Evolutionary conservation across 768 basidiomycete genomes (phyloP).

Genomic region (button mushroom (Agaricus bisporus)): DNA sequence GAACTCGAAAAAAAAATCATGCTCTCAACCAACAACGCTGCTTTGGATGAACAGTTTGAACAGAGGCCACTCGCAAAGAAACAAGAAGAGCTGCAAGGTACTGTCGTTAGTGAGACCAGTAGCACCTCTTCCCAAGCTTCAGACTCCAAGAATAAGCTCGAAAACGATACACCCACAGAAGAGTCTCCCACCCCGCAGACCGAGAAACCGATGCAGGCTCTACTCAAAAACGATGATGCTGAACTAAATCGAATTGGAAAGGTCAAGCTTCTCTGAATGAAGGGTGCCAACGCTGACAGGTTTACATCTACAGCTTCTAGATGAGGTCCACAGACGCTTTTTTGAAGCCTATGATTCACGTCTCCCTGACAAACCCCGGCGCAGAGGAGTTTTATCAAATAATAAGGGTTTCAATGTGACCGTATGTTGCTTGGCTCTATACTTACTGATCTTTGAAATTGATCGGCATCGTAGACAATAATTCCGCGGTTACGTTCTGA

Average conservation of each 20-base stretch:
- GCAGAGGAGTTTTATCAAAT: constrained; percentile 16
- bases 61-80: constrained; percentile 84
- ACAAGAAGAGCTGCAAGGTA: constrained; percentile 70
- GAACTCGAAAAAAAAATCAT: constrained; percentile 48
- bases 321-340: constrained; percentile 72
- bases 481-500: constrained; percentile 75
- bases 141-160: not conserved
- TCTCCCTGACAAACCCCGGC: constrained; percentile 22
- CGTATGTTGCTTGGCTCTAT: constrained; percentile 36
- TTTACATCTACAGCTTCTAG: constrained; percentile 55
- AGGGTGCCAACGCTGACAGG: not conserved
- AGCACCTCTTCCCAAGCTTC: not conserved
- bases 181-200: constrained; percentile 21
- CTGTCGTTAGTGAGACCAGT: constrained; percentile 21
- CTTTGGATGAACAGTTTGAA: constrained; percentile 79
- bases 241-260: constrained; percentile 76
- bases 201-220: constrained; percentile 59
- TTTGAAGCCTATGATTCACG: constrained; percentile 59
- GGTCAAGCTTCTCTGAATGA: constrained; percentile 32
- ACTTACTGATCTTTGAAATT: not conserved
- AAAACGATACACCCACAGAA: constrained; percentile 15
- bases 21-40: constrained; percentile 57
- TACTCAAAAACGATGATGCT: constrained; percentile 81
- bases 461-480: constrained; percentile 51
- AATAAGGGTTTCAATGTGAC: constrained; percentile 63